Percentiles rank a stretch among this genome's conserved stretches.
phyloP scores from a whole-genome alignment of 345 rosid genomes.

The Iberis pinnata region DNA sequence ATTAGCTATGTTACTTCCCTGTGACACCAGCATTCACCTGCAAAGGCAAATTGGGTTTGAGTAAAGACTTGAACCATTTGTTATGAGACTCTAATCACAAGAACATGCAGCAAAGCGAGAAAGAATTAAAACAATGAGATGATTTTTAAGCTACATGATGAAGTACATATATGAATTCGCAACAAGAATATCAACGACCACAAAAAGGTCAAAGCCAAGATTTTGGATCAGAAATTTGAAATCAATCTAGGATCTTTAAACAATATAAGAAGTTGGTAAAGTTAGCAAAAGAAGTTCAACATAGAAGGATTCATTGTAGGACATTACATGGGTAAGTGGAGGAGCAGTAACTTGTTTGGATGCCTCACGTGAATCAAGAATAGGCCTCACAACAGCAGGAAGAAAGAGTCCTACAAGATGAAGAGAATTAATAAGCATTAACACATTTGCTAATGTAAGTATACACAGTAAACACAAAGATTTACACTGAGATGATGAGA shows the following conservation, averaged over 20 bases:
- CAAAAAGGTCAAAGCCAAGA: too few species aligned
- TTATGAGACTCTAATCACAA: too few species aligned
- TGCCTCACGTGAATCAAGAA: constrained; percentile 79
- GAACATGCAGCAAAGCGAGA: neutral
- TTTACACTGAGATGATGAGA: too few species aligned
- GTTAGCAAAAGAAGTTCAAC: too few species aligned
- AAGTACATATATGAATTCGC: neutral
- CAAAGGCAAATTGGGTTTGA: constrained; percentile 24
- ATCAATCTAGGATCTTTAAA: too few species aligned
- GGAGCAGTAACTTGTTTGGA: constrained; percentile 77
- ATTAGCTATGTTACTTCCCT: constrained; percentile 55
- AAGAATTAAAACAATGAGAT: constrained; percentile 1
- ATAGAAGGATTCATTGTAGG: neutral
- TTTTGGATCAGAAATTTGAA: too few species aligned
- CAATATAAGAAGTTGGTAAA: too few species aligned
- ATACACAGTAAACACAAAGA: too few species aligned
- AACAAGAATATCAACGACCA: neutral
- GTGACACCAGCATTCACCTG: constrained; percentile 86
- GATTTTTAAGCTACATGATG: neutral
- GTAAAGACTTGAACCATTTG: too few species aligned
- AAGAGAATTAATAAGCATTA: too few species aligned
- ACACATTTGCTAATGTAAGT: too few species aligned
- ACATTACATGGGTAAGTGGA: constrained; percentile 70
- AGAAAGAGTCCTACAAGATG: constrained; percentile 63
- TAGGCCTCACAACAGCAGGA: constrained; percentile 94